A percentile compares a stretch with the other conserved stretches of the same genome.
Conservation (phyloP, 371 early-diverging fungal genomes). For the Apophysomyces variabilis region DNA sequence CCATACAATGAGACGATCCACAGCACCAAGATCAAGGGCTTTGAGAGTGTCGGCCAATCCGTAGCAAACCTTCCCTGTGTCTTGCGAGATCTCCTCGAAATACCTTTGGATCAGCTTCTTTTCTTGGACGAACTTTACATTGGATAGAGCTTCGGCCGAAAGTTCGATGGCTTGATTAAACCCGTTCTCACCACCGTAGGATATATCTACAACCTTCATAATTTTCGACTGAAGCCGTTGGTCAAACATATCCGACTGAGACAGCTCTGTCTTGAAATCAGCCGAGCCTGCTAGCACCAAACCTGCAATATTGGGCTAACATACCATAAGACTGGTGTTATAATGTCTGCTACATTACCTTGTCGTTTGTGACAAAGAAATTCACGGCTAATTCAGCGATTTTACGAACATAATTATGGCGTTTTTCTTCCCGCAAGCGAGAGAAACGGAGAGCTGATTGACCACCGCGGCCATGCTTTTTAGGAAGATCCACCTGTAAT, state of each 20-base stretch:
- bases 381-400: slow-evolving; percentile 96
- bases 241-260: slow-evolving; percentile 95
- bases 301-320: slow-evolving; percentile 83
- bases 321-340: slow-evolving; percentile 2
- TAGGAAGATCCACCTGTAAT: slow-evolving; percentile 97
- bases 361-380: slow-evolving; percentile 50
- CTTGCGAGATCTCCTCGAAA: slow-evolving; percentile 97
- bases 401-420: slow-evolving; percentile 99
- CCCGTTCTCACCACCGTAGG: slow-evolving; percentile 99
- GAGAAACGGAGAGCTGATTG: slow-evolving; percentile 99
- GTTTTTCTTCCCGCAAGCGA: slow-evolving; percentile 98
- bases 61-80: slow-evolving; percentile 97
- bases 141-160: slow-evolving; percentile 90
- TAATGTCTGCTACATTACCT: slow-evolving; percentile 16
- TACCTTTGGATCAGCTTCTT: slow-evolving; percentile 96
- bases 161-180: slow-evolving; percentile 99
- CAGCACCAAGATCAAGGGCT: slow-evolving; percentile 95
- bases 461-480: slow-evolving; percentile 99
- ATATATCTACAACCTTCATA: slow-evolving; percentile 96
- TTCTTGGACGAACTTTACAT: slow-evolving; percentile 99
- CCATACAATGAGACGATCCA: slow-evolving; percentile 98
- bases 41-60: slow-evolving; percentile 98
- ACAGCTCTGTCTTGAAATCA: slow-evolving; percentile 98
- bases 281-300: slow-evolving; percentile 98
- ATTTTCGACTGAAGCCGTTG: slow-evolving; percentile 89